Evolutionary conservation across 805 yeast genomes (phyloP).

Genomic region (Saccharomycopsis amapae): DNA sequence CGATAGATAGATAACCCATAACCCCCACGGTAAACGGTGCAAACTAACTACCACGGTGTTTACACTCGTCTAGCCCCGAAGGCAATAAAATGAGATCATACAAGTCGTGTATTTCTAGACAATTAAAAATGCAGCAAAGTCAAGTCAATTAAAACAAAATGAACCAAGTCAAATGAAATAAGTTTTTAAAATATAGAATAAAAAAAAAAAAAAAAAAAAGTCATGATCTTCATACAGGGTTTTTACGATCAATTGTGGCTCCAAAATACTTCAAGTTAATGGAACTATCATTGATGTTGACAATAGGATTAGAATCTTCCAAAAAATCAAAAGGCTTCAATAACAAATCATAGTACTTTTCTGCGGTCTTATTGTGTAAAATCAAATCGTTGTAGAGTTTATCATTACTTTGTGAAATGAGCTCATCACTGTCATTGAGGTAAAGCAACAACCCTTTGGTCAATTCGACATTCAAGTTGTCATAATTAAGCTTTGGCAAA

Average conservation of each 20-base stretch:
- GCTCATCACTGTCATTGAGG: constrained; percentile 7
- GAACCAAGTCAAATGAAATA: not conserved
- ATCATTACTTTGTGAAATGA: constrained; percentile 22
- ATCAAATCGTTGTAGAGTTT: constrained; percentile 23
- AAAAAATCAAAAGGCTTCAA: constrained; percentile 49
- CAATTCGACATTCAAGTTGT: constrained; percentile 13
- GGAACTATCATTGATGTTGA: constrained; percentile 46
- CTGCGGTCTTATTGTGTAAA: constrained; percentile 26
- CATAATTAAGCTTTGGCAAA: constrained; percentile 19
- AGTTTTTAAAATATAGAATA: too few relatives aligned
- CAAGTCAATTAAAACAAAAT: not conserved
- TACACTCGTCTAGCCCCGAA: too few relatives aligned
- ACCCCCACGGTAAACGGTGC: too few relatives aligned
- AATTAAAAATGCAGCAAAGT: too few relatives aligned
- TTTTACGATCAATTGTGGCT: constrained; percentile 40
- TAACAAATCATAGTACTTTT: constrained; percentile 32
- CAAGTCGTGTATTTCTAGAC: too few relatives aligned
- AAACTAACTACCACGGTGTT: too few relatives aligned
- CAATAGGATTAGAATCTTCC: constrained; percentile 46
- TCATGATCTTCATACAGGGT: constrained; percentile 28
- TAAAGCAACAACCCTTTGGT: constrained; percentile 9
- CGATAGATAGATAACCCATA: too few relatives aligned
- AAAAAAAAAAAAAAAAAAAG: not conserved
- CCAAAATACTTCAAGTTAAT: constrained; percentile 48
- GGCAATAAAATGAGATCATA: too few relatives aligned